Evolutionary conservation across 2,329 filamentous ascomycete species (phyloP), one percentile per base, ranked within the genome.

Genomic region (Alternaria sp.): DNA sequence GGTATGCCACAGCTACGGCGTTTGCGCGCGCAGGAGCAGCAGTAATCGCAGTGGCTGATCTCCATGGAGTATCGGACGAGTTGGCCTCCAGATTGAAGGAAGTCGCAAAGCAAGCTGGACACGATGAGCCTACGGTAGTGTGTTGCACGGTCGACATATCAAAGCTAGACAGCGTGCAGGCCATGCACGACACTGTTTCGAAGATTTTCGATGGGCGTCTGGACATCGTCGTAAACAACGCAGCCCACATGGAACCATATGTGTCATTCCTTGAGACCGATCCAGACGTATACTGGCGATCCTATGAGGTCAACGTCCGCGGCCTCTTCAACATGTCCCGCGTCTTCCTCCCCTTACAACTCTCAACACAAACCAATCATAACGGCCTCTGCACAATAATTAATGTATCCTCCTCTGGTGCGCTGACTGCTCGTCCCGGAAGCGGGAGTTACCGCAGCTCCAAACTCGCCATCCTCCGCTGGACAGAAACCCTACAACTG

Each of bases 401-500:
- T 60, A 82, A 81, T 49, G 72, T 85, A 41, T 75, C 74, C n/a
- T 83, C 80, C 39, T 76, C 82, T 1, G 83, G 80, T 79, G 79
- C 1, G 69, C 30, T 54, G 18, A 51, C 26, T 18, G 75, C 75
- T 4, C 54, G 54, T 14, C 32, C 47, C 7, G 26, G 41, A 24
- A 42, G 39, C 39, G 39, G 28, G 2, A 48, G 46, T 32, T 87
- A 87, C 63, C 80, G 82, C 62, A 78, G 75, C 3, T 79, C 76
- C 41, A 86, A 86, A 66, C 75, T 85, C 41, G 84, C 83, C 5
- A 63, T 84, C 16, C 65, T 81, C 12, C 76, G 84, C 16, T 78
- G 86, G 34, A 82, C 80, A 2, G 84, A 87, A 65, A 81, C 79
- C 59, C 56, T 84, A 14, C 75, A 78, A 49, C 72, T 72, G 1